A percentile compares a stretch with the other conserved stretches of the same genome.
Evolutionary conservation across 2,329 filamentous ascomycete genomes (phyloP).

Genomic region (Penicillium sclerotiorum): DNA sequence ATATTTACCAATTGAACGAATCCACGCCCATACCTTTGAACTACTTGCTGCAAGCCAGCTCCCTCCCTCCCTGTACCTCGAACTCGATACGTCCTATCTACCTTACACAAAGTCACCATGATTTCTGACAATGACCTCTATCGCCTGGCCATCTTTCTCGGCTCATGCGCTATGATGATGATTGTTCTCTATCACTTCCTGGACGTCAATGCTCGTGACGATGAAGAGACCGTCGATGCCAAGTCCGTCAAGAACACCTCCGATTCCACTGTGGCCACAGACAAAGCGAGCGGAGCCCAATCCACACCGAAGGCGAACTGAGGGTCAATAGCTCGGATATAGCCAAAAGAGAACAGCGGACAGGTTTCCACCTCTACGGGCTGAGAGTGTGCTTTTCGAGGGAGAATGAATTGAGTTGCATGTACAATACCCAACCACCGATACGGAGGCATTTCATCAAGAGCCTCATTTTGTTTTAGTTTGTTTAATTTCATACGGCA

Average conservation of each 20-base stretch:
- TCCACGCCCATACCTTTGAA: too few relatives aligned
- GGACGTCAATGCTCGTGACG: slow-evolving; percentile 80
- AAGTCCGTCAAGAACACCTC: slow-evolving; percentile 15
- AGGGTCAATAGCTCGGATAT: background rate
- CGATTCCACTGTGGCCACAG: slow-evolving; percentile 11
- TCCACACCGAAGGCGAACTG: slow-evolving; percentile 9
- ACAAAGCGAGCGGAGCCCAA: background rate
- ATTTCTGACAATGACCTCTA: slow-evolving; percentile 94
- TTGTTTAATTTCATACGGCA: slow-evolving; percentile 3
- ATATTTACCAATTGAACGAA: too few relatives aligned
- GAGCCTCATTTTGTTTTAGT: background rate
- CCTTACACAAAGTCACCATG: slow-evolving; percentile 62
- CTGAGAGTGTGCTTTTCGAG: background rate
- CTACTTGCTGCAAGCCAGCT: background rate
- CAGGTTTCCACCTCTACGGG: slow-evolving; percentile 4
- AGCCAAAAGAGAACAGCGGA: slow-evolving; percentile 1
- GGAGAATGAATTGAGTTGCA: slow-evolving; percentile 5
- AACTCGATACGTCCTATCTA: background rate
- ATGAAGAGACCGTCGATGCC: slow-evolving; percentile 23
- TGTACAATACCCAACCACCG: slow-evolving; percentile 16
- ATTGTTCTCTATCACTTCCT: slow-evolving; percentile 96
- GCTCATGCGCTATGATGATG: slow-evolving; percentile 83
- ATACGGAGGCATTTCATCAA: background rate
- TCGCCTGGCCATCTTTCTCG: slow-evolving; percentile 88
- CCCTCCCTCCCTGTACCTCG: background rate